Percentiles rank a stretch among this genome's conserved stretches.
Conservation (phyloP, 2,329 filamentous ascomycete species). For the Talaromyces islandicus region DNA sequence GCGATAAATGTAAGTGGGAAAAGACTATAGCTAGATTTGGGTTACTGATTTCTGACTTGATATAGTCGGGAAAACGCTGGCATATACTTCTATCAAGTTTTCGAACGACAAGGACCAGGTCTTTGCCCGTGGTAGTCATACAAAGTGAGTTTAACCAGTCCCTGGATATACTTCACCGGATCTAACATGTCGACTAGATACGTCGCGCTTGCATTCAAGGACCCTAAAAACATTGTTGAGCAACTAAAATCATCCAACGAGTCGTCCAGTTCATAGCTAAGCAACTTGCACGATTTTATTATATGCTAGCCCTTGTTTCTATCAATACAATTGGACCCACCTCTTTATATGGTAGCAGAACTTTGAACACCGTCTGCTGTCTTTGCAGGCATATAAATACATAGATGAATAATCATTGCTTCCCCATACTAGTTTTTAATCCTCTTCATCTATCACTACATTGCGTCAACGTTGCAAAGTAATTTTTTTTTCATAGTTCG, state of each 20-base stretch:
- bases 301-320: neutral
- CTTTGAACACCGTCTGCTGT: neutral
- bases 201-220: slow-evolving; percentile 56
- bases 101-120: slow-evolving; percentile 53
- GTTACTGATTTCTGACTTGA: neutral
- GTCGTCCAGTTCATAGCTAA: neutral
- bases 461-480: neutral
- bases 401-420: neutral
- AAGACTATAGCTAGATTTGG: neutral
- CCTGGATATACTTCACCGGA: neutral
- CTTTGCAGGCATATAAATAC: neutral
- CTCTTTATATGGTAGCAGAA: neutral
- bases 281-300: neutral
- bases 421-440: neutral
- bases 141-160: slow-evolving; percentile 45
- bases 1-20: slow-evolving; percentile 54
- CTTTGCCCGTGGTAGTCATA: slow-evolving; percentile 61
- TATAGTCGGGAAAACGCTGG: slow-evolving; percentile 59
- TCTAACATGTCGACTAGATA: slow-evolving; percentile 35
- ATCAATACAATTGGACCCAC: neutral
- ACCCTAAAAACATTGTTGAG: slow-evolving; percentile 56
- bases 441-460: neutral
- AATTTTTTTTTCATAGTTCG: neutral
- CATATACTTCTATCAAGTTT: slow-evolving; percentile 59
- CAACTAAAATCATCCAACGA: slow-evolving; percentile 41